phyloP scores from a whole-genome alignment of 2,329 filamentous ascomycete genomes.

The Xylariomycetidae sp. region DNA sequence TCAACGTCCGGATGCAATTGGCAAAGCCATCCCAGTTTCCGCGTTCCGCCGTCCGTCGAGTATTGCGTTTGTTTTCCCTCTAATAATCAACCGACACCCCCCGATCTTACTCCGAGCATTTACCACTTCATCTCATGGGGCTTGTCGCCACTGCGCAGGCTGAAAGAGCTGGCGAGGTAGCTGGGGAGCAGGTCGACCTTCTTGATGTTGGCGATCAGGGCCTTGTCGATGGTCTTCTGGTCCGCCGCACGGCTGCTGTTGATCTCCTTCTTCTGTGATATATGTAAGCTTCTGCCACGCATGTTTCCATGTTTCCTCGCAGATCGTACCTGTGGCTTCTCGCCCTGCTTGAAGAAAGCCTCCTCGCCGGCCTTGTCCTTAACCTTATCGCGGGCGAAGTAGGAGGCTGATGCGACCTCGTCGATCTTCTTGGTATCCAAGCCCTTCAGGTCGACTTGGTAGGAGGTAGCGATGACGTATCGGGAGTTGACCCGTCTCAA shows the following conservation, averaged over 20 bases:
- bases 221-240: constrained; percentile 99
- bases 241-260: constrained; percentile 87
- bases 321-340: constrained; percentile 87
- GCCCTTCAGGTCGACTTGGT: constrained; percentile 77
- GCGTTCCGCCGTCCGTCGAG: constrained; percentile 43
- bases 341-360: constrained; percentile 98
- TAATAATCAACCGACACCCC: constrained; percentile 23
- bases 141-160: constrained; percentile 98
- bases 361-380: constrained; percentile 96
- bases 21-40: constrained; percentile 52
- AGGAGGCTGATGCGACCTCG: constrained; percentile 70
- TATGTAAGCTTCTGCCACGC: constrained; percentile 4
- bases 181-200: constrained; percentile 91
- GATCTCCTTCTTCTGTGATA: constrained; percentile 88
- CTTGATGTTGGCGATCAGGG: constrained; percentile 92
- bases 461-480: constrained; percentile 89
- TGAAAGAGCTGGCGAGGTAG: constrained; percentile 96
- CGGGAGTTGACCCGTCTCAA: constrained; percentile 90
- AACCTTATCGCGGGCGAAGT: constrained; percentile 95
- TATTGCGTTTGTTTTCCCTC: constrained; percentile 24
- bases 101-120: constrained; percentile 26
- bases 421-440: constrained; percentile 88
- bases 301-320: background rate
- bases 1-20: constrained; percentile 63
- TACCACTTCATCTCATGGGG: constrained; percentile 99